A percentile compares a stretch with the other conserved stretches of the same genome.
Evolutionary conservation across 192 early-diverging fungal genomes (phyloP).

Genomic region (Chytriomyces confervae): DNA sequence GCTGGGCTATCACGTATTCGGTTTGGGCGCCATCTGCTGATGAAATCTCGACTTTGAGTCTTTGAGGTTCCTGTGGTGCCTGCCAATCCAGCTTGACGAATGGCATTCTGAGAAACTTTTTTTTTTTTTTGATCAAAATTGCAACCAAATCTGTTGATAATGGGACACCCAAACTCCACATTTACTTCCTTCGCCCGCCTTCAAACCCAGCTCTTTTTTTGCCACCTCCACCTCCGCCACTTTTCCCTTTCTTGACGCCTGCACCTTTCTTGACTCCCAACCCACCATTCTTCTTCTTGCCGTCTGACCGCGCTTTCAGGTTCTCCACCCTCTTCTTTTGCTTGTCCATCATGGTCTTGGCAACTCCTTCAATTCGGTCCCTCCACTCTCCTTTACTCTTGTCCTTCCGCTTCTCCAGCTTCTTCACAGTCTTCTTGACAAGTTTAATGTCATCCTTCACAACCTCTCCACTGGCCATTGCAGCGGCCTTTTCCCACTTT

Average conservation of each 20-base stretch:
- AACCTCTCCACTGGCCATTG: conserved; percentile 86
- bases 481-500: conserved; percentile 81
- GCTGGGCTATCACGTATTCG: neutral
- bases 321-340: conserved; percentile 85
- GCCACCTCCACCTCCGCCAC: conserved; percentile 43
- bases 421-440: conserved; percentile 90
- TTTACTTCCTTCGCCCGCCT: conserved; percentile 21
- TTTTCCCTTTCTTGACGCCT: conserved; percentile 66
- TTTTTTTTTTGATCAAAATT: neutral
- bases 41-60: neutral
- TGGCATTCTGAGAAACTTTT: neutral
- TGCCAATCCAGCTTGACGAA: neutral
- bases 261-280: conserved; percentile 65
- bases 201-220: conserved; percentile 38
- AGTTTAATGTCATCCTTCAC: conserved; percentile 89
- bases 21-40: neutral
- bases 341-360: conserved; percentile 67
- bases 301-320: conserved; percentile 79
- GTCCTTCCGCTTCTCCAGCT: conserved; percentile 79
- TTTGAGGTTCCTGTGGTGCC: neutral
- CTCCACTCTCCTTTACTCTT: conserved; percentile 87
- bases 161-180: neutral
- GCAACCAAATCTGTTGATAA: too few species aligned
- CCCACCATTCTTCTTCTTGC: conserved; percentile 73
- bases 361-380: conserved; percentile 72